These are phyloP conservation scores for Agrocybe praecox DNA, from an alignment of 768 basidiomycete genomes.

Conservation along the genomic window DNA sequence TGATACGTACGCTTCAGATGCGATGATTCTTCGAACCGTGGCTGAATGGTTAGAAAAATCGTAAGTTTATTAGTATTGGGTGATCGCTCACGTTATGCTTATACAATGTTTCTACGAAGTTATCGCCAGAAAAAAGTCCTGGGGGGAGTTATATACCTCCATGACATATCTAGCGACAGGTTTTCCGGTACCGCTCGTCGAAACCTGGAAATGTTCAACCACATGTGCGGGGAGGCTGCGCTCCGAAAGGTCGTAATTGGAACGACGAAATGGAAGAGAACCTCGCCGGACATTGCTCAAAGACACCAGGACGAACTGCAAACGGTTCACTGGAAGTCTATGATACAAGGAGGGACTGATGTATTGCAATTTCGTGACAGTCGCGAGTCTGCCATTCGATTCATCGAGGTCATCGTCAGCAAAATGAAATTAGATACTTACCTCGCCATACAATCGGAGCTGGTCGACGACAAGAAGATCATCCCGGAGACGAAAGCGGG, in stretches of 20 bases:
- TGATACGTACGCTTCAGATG: constrained; percentile 9
- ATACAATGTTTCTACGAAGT: background rate
- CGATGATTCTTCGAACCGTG: constrained; percentile 12
- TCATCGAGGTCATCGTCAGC: background rate
- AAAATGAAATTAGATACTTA: background rate
- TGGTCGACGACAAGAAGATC: background rate
- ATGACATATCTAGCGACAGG: background rate
- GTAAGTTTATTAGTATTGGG: constrained; percentile 1
- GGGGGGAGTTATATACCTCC: background rate
- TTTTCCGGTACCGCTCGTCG: background rate
- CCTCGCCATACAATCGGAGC: background rate
- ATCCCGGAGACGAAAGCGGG: background rate
- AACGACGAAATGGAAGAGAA: background rate
- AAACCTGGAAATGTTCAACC: background rate
- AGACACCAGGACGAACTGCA: background rate
- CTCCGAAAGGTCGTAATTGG: background rate
- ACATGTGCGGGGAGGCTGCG: background rate
- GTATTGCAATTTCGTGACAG: background rate
- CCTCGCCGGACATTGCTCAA: background rate
- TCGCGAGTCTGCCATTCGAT: background rate
- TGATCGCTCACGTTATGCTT: background rate
- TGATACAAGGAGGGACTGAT: background rate
- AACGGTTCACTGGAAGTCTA: background rate
- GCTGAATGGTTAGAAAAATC: constrained; percentile 15
- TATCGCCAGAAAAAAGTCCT: background rate